phyloP scores from a whole-genome alignment of 169 alveolate genomes.

The Plasmodium inui region DNA sequence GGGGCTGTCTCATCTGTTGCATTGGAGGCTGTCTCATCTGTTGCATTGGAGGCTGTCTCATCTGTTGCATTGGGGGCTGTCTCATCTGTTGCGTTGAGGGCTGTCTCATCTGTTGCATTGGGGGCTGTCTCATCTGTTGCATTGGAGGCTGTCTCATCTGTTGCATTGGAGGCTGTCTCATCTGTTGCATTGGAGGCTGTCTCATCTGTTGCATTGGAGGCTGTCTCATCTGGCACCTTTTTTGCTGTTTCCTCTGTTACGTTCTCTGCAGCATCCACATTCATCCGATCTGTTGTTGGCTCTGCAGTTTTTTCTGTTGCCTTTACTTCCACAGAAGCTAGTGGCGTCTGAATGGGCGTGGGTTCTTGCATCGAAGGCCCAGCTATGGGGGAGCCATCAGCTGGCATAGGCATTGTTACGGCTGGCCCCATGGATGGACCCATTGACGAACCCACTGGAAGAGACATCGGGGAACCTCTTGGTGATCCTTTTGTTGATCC shows the following conservation, averaged over 20 bases:
- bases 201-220: neutral
- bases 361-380: neutral
- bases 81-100: no score
- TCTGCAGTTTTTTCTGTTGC: neutral
- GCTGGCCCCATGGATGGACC: neutral
- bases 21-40: no score
- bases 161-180: no score
- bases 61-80: no score
- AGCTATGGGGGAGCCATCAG: neutral
- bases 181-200: no score
- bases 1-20: no score
- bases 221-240: neutral
- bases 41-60: no score
- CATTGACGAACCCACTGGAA: no score
- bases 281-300: neutral
- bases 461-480: no score
- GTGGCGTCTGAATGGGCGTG: neutral
- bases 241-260: neutral
- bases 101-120: no score
- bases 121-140: no score
- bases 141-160: no score
- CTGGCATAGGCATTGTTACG: neutral
- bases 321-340: neutral
- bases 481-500: neutral
- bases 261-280: neutral